Evolutionary conservation across 495 filamentous ascomycete genomes (phyloP).

Genomic region (Tuber indicum): DNA sequence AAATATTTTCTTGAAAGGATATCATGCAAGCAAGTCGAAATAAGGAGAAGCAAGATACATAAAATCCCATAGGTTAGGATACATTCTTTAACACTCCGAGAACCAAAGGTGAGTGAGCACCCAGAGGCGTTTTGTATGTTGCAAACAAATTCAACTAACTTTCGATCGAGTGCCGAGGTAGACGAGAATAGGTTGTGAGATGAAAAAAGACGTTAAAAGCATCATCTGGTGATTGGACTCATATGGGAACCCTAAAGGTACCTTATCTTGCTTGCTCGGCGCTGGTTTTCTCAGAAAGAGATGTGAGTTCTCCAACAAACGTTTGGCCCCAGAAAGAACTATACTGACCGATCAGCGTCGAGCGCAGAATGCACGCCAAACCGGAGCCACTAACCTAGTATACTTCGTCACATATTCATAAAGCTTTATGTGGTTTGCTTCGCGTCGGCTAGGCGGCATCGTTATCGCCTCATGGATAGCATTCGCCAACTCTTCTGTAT

Average conservation of each 20-base stretch:
- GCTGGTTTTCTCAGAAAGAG: conserved; percentile 55
- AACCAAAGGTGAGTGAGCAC: neutral
- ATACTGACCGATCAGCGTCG: conserved; percentile 18
- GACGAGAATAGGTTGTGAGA: neutral
- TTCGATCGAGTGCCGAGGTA: neutral
- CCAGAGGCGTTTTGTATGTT: neutral
- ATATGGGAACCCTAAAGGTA: neutral
- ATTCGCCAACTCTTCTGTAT: conserved; percentile 78
- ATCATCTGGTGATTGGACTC: neutral
- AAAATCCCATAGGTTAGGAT: neutral
- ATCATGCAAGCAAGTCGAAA: neutral
- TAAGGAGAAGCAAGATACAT: neutral
- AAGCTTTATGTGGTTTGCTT: conserved; percentile 72
- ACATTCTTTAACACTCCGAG: neutral
- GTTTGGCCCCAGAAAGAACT: conserved; percentile 97
- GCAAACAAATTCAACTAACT: neutral
- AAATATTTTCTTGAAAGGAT: neutral
- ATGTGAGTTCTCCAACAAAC: conserved; percentile 77
- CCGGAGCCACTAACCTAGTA: conserved; percentile 54
- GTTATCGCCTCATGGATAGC: conserved; percentile 78
- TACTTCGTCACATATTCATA: conserved; percentile 82
- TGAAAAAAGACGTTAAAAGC: neutral
- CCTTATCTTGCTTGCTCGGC: neutral
- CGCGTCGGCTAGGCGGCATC: conserved; percentile 75
- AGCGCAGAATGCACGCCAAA: neutral